A percentile compares a stretch with the other conserved stretches of the same genome.
Evolutionary conservation across 2,329 filamentous ascomycete species (phyloP).

Genomic region (Alternaria sp.): DNA sequence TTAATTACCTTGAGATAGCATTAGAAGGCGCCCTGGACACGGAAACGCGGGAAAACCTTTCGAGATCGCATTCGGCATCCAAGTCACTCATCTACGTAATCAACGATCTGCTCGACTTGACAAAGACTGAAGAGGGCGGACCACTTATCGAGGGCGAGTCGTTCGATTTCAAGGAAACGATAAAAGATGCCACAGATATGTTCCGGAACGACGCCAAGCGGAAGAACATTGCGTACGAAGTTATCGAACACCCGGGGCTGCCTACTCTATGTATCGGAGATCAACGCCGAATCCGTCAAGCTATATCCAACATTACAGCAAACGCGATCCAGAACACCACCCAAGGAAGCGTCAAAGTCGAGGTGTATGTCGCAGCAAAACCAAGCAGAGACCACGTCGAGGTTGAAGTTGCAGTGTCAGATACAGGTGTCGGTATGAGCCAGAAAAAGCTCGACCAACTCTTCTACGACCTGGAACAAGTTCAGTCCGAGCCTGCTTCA

Average conservation of each 20-base stretch:
- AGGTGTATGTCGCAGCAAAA: conserved; percentile 66
- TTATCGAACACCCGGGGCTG: conserved; percentile 72
- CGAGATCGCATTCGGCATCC: conserved; percentile 86
- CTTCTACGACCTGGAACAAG: conserved; percentile 72
- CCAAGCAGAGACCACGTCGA: conserved; percentile 61
- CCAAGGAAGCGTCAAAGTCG: conserved; percentile 72
- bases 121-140: conserved; percentile 84
- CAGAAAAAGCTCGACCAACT: conserved; percentile 65
- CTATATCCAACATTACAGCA: conserved; percentile 80
- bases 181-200: conserved; percentile 78
- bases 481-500: conserved; percentile 53
- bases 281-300: conserved; percentile 79
- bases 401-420: conserved; percentile 77
- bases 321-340: conserved; percentile 84
- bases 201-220: conserved; percentile 77
- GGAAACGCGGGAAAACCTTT: conserved; percentile 84
- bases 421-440: conserved; percentile 75
- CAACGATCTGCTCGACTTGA: conserved; percentile 88
- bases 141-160: conserved; percentile 80
- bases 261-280: conserved; percentile 79
- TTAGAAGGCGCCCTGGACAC: conserved; percentile 80
- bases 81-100: conserved; percentile 94
- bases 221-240: conserved; percentile 75
- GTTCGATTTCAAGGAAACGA: conserved; percentile 74
- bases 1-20: conserved; percentile 92